Evolutionary conservation across 441 rosid genomes (phyloP), one percentile per base, ranked within the genome.

Genomic region (Erysimum cheiri): DNA sequence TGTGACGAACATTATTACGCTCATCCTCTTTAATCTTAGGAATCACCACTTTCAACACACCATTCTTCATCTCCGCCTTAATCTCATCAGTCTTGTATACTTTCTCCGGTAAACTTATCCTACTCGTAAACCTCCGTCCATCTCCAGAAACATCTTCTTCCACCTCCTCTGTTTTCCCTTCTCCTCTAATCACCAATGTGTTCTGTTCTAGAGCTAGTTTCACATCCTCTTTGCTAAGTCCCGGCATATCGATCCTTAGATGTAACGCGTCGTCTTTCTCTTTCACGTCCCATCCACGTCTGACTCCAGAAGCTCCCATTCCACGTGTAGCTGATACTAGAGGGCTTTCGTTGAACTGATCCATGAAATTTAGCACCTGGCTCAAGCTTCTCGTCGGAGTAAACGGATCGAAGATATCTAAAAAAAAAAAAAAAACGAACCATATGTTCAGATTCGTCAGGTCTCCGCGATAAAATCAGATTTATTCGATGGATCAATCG

Each of bases 51-150:
- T 74, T 85, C 60, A 87, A 37, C 50, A 87, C 92, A 0, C 88
- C 89, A 3, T 85, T 80, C 78, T 84, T 87, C 89, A 87, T 85
- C 85, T 85, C 92, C 17, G 87, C 87, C 68, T 77, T 82, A 4
- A 85, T 85, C 72, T 78, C 56, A 61, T 77, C 78, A 0, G 59
- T 77, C 79, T 75, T 82, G 77, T 73, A 83, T 1, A 76, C 17
- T 4, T 79, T 80, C 48, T 53, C 73, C 0, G 85, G 83, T 32
- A 87, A 67, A 3, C 69, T 74, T 5, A 83, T 78, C 71, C 85
- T 79, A 64, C 81, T 75, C 0, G 80, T 67, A 70, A 78, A 85
- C 57, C 73, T 79, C 46, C 80, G 53, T 29, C 75, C 84, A 0
- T 52, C 77, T 2, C 71, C 85, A 9, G 22, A 40, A 14, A 65